A percentile compares a stretch with the other conserved stretches of the same genome.
Conservation (phyloP, 257 asterid genomes). For the Datura wrightii region DNA sequence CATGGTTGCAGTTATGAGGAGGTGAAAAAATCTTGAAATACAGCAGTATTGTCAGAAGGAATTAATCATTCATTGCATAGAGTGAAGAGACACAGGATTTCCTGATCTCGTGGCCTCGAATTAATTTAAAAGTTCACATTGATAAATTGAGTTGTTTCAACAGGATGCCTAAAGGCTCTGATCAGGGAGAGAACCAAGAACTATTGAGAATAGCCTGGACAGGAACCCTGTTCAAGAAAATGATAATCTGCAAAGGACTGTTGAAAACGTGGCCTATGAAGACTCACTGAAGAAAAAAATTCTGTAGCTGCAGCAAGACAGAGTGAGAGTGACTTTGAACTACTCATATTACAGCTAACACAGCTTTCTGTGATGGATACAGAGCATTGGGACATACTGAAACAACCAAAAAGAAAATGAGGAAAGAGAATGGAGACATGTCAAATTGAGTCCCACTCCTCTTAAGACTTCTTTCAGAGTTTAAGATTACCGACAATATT, state of each 20-base stretch:
- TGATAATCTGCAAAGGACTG: slow-evolving; percentile 20
- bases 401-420: slow-evolving; percentile 8
- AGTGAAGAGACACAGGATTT: not conserved
- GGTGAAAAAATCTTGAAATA: not conserved
- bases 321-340: not conserved
- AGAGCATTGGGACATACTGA: not conserved
- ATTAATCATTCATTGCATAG: not conserved
- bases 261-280: not conserved
- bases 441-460: slow-evolving; percentile 5
- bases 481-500: not conserved
- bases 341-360: not conserved
- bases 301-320: not conserved
- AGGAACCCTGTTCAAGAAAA: not conserved
- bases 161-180: not conserved
- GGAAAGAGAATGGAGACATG: slow-evolving; percentile 13
- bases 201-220: not conserved
- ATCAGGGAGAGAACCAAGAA: slow-evolving; percentile 7
- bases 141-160: slow-evolving; percentile 1
- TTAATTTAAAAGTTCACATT: not conserved
- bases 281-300: not conserved
- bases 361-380: not conserved
- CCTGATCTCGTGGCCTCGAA: not conserved
- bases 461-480: not conserved
- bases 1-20: not conserved
- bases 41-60: not conserved